Evolutionary conservation across 2,329 filamentous ascomycete species (phyloP).

Genomic region (Phialemonium atrogriseum): DNA sequence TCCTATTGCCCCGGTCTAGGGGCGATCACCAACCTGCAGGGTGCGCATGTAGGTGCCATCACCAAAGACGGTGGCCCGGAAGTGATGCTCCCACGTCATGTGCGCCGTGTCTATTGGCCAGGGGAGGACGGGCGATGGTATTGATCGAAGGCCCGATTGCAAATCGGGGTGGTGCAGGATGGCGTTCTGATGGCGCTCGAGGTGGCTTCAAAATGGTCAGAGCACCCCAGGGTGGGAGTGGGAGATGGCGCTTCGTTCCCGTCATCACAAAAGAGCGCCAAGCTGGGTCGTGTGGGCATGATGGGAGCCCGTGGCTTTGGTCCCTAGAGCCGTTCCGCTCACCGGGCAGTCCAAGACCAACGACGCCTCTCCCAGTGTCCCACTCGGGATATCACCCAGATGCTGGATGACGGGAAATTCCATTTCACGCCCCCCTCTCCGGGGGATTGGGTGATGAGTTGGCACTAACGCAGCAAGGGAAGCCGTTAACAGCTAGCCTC

Average conservation of each 20-base stretch:
- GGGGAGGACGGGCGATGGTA: neutral
- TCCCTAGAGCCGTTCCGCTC: neutral
- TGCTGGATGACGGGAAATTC: too few species aligned
- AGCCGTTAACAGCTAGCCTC: too few species aligned
- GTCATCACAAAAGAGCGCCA: neutral
- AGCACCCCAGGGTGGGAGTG: constrained; percentile 1
- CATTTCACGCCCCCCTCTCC: too few species aligned
- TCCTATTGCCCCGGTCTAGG: too few species aligned
- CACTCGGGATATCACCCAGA: neutral
- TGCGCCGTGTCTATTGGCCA: neutral
- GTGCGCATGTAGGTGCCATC: too few species aligned
- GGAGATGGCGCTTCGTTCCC: neutral
- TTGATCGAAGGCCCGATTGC: neutral
- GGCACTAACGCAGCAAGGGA: too few species aligned
- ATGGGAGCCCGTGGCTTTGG: too few species aligned
- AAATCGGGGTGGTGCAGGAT: neutral
- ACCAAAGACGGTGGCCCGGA: too few species aligned
- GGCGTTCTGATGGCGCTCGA: constrained; percentile 2
- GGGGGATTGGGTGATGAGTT: too few species aligned
- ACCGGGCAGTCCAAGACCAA: neutral
- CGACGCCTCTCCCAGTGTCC: neutral
- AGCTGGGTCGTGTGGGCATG: neutral
- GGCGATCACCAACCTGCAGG: too few species aligned
- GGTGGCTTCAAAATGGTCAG: neutral
- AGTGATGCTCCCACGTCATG: too few species aligned